Percentiles rank a stretch among this genome's conserved stretches.
These are phyloP conservation scores for Entamoeba nuttalli DNA, from an alignment of 208 protist genomes.

Conservation along the genomic window DNA sequence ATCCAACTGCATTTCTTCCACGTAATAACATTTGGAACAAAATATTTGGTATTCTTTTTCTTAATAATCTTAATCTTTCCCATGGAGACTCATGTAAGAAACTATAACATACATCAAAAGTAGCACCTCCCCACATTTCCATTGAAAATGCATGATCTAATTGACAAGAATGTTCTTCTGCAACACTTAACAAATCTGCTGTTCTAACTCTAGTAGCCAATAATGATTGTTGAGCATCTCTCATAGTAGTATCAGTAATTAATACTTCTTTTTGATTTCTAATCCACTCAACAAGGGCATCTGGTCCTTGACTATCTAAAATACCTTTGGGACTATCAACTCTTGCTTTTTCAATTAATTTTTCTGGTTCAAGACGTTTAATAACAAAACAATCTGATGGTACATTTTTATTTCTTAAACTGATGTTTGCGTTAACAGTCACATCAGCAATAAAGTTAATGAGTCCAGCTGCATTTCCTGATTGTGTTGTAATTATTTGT, in stretches of 20 bases:
- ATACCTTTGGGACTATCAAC: neutral
- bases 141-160: conserved; percentile 32
- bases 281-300: conserved; percentile 23
- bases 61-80: conserved; percentile 44
- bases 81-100: conserved; percentile 66
- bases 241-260: conserved; percentile 64
- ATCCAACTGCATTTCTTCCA: conserved; percentile 67
- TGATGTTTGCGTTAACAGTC: neutral
- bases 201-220: conserved; percentile 65
- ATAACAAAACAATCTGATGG: neutral
- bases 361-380: neutral
- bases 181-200: conserved; percentile 52
- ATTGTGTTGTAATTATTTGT: neutral
- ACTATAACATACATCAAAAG: conserved; percentile 60
- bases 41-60: conserved; percentile 59
- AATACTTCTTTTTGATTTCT: conserved; percentile 33
- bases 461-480: neutral
- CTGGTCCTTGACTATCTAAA: conserved; percentile 14
- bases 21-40: conserved; percentile 67
- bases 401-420: neutral
- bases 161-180: conserved; percentile 25
- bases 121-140: conserved; percentile 66
- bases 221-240: conserved; percentile 58
- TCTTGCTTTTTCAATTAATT: neutral
- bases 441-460: neutral